These are phyloP conservation scores for Camellia granthamiana DNA, from an alignment of 148 eudicot species.

Conservation along the genomic window DNA sequence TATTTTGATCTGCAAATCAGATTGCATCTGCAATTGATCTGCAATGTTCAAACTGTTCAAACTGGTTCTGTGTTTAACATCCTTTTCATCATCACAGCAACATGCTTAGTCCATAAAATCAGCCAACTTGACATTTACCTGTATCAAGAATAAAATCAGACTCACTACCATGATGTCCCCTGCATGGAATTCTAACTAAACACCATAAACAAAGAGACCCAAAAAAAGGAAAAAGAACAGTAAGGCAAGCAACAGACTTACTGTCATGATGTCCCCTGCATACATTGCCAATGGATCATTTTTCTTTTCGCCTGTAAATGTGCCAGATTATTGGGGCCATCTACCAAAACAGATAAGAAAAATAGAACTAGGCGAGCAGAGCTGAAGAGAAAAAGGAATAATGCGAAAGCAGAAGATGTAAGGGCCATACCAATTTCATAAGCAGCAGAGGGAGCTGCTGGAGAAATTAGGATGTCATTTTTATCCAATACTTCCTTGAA, in stretches of 20 bases:
- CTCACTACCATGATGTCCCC: no score
- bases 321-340: conserved; percentile 18
- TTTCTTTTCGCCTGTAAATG: conserved; percentile 81
- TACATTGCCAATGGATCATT: conserved; percentile 97
- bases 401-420: conserved; percentile 3
- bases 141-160: no score
- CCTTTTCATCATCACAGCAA: no score
- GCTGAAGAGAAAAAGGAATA: not conserved
- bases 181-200: no score
- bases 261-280: conserved; percentile 98
- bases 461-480: conserved; percentile 92
- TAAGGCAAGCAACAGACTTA: conserved; percentile 29
- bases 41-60: no score
- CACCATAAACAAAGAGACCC: no score
- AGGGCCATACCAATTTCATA: conserved; percentile 75
- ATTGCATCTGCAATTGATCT: no score
- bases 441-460: conserved; percentile 95
- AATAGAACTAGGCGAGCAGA: not conserved
- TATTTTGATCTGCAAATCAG: no score
- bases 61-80: no score
- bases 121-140: no score
- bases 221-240: not conserved
- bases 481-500: conserved; percentile 76
- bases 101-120: no score
- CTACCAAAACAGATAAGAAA: not conserved